A percentile compares a stretch with the other conserved stretches of the same genome.
These are phyloP conservation scores for Acanthochlamys bracteata DNA, from an alignment of 106 monocot genomes.

Conservation along the genomic window DNA sequence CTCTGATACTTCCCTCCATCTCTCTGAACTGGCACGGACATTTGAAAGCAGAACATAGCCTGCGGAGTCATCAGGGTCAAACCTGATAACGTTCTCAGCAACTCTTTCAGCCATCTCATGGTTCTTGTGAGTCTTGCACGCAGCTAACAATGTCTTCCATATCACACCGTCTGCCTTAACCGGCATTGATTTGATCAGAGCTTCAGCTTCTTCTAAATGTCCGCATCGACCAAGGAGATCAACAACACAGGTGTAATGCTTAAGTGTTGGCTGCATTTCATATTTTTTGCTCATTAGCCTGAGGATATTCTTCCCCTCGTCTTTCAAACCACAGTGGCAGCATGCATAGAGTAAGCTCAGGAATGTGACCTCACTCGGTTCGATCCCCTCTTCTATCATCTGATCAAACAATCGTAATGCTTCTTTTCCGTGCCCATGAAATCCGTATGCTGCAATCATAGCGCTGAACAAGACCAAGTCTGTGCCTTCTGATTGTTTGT, in stretches of 20 bases:
- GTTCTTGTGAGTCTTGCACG: constrained; percentile 57
- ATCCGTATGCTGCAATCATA: constrained; percentile 66
- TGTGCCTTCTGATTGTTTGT: constrained; percentile 14
- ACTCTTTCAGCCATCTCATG: constrained; percentile 47
- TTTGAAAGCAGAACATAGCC: constrained; percentile 63
- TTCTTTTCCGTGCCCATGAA: constrained; percentile 53
- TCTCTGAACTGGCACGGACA: constrained; percentile 35
- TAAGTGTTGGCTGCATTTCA: constrained; percentile 32
- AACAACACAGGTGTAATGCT: constrained; percentile 77
- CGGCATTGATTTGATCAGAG: constrained; percentile 51
- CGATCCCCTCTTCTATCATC: constrained; percentile 34
- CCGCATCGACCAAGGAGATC: constrained; percentile 69
- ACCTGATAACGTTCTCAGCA: constrained; percentile 34
- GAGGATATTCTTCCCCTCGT: constrained; percentile 39
- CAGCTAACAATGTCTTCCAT: constrained; percentile 73
- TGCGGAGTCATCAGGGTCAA: constrained; percentile 64
- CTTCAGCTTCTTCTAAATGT: constrained; percentile 49
- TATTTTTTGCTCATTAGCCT: constrained; percentile 41
- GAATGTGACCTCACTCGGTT: constrained; percentile 68
- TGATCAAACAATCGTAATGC: constrained; percentile 50
- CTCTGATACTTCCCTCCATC: constrained; percentile 50
- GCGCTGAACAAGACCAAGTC: constrained; percentile 60
- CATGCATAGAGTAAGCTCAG: constrained; percentile 69
- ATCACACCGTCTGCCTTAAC: constrained; percentile 45
- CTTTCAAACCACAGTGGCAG: constrained; percentile 63